These are phyloP conservation scores for Orobanche coerulescens DNA, from an alignment of 257 asterid genomes.

Conservation along the genomic window DNA sequence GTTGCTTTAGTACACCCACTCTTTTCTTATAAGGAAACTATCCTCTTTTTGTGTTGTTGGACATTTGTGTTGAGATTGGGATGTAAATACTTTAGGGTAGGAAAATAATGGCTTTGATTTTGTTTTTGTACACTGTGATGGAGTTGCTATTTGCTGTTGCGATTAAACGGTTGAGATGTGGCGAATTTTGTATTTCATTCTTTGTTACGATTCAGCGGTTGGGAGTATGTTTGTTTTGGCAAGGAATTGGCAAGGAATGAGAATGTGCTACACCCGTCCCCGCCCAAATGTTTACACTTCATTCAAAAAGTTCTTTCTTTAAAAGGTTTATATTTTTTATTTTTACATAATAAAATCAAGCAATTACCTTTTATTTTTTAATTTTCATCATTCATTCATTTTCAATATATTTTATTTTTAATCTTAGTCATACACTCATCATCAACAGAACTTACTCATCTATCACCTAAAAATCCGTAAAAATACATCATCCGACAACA, in stretches of 20 bases:
- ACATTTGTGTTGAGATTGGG: conserved; percentile 31
- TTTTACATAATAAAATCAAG: too few species aligned
- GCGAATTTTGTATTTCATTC: not conserved
- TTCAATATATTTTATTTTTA: too few species aligned
- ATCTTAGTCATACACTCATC: too few species aligned
- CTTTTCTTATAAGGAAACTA: conserved; percentile 24
- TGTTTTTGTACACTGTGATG: conserved; percentile 19
- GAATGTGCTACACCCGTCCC: too few species aligned
- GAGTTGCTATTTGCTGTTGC: conserved; percentile 20
- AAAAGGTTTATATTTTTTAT: too few species aligned
- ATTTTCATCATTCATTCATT: too few species aligned
- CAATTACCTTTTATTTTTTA: too few species aligned
- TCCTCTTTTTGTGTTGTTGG: conserved; percentile 18
- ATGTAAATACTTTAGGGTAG: conserved; percentile 44
- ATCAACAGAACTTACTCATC: too few species aligned
- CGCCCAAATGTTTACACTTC: too few species aligned
- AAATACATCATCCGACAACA: too few species aligned
- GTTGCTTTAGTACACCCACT: conserved; percentile 24
- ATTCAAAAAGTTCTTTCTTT: too few species aligned
- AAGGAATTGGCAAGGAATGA: not conserved
- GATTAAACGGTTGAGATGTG: not conserved
- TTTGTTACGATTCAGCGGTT: not conserved
- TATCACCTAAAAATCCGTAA: too few species aligned
- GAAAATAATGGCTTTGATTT: conserved; percentile 21
- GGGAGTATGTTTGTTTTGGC: not conserved